Conservation (phyloP, 2,329 filamentous ascomycete genomes). For the Fonsecaea monophora region DNA sequence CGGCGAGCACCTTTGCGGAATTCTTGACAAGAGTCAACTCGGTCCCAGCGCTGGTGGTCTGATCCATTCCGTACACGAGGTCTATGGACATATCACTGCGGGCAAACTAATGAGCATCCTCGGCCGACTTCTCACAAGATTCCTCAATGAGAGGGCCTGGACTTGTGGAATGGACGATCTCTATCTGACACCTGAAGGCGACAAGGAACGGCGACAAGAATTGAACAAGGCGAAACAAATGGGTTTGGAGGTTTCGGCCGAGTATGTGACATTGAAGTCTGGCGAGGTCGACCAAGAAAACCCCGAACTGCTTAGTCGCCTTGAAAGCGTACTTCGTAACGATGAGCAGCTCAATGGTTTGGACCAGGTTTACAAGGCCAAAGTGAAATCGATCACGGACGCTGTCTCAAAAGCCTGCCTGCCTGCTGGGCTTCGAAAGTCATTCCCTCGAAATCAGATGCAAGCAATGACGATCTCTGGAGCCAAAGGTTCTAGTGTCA, state of each 20-base stretch:
- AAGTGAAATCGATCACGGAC: constrained; percentile 73
- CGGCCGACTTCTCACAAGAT: constrained; percentile 85
- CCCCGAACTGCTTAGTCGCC: constrained; percentile 73
- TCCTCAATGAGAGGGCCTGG: constrained; percentile 91
- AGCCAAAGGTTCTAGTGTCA: constrained; percentile 90
- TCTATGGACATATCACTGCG: constrained; percentile 85
- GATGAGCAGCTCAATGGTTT: constrained; percentile 88
- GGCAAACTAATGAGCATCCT: constrained; percentile 88
- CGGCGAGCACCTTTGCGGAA: constrained; percentile 86
- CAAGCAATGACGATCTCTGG: constrained; percentile 97
- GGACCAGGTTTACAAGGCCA: constrained; percentile 83
- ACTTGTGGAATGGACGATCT: constrained; percentile 98
- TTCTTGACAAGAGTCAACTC: constrained; percentile 94
- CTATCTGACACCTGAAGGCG: constrained; percentile 79
- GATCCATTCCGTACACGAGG: constrained; percentile 89
- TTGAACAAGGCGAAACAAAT: constrained; percentile 71
- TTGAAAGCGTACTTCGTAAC: constrained; percentile 90
- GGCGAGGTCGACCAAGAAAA: constrained; percentile 68
- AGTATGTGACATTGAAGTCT: constrained; percentile 83
- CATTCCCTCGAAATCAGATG: constrained; percentile 98
- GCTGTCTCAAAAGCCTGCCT: constrained; percentile 79
- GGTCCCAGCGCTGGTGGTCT: constrained; percentile 86
- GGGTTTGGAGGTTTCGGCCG: constrained; percentile 79
- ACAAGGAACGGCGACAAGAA: constrained; percentile 71
- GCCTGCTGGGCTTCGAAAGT: constrained; percentile 81